Conservation (phyloP, 805 yeast species). For the Henningerozyma blattae region DNA sequence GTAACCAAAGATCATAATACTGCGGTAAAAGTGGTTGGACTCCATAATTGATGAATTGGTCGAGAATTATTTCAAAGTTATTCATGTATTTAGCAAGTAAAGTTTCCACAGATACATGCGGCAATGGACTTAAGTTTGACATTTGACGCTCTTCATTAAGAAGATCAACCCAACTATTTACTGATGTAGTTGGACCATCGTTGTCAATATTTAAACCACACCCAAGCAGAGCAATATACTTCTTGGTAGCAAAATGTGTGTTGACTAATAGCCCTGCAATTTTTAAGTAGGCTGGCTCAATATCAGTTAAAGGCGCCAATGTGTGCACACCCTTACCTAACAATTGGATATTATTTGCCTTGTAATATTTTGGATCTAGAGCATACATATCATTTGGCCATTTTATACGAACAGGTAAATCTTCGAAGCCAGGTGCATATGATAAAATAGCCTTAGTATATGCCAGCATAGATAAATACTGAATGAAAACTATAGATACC, state of each 20-base stretch:
- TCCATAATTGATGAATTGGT: conserved; percentile 50
- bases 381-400: conserved; percentile 97
- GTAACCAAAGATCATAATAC: conserved; percentile 84
- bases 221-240: conserved; percentile 66
- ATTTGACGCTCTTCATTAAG: conserved; percentile 41
- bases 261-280: conserved; percentile 79
- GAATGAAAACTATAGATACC: conserved; percentile 69
- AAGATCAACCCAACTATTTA: conserved; percentile 54
- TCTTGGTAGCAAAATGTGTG: conserved; percentile 49
- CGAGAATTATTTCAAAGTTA: conserved; percentile 50
- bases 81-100: conserved; percentile 49
- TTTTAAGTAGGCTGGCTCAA: conserved; percentile 59
- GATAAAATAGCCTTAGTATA: conserved; percentile 62
- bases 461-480: conserved; percentile 76
- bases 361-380: conserved; percentile 48
- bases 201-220: conserved; percentile 78
- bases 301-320: conserved; percentile 32
- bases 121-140: conserved; percentile 32
- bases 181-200: conserved; percentile 85
- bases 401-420: conserved; percentile 69
- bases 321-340: conserved; percentile 13
- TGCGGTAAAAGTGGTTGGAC: conserved; percentile 51
- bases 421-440: conserved; percentile 52
- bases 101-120: conserved; percentile 33
- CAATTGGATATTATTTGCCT: conserved; percentile 15